These are phyloP conservation scores for Poa annua DNA, from an alignment of 176 grass and related monocot species.

Conservation along the genomic window DNA sequence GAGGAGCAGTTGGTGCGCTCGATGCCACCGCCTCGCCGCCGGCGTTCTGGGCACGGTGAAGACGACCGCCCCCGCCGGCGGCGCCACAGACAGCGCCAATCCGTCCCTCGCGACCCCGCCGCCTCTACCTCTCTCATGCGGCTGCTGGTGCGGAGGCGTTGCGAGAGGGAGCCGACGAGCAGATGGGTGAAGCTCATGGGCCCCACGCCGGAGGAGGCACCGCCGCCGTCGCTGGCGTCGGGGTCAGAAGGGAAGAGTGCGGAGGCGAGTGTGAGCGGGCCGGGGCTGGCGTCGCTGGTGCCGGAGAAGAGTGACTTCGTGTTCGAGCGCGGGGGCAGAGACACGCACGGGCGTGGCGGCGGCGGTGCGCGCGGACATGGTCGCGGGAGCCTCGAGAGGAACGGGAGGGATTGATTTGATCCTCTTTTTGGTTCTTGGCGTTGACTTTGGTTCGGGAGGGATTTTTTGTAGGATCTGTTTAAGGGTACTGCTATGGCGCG, in stretches of 20 bases:
- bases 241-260: conserved; percentile 67
- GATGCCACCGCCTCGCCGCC: no score
- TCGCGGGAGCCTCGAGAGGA: not conserved
- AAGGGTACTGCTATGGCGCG: no score
- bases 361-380: conserved; percentile 64
- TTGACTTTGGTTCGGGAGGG: conserved; percentile 36
- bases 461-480: no score
- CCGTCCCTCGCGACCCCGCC: not conserved
- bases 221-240: conserved; percentile 27
- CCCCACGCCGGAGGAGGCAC: conserved; percentile 26
- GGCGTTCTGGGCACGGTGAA: no score
- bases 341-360: conserved; percentile 65
- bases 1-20: no score
- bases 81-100: no score
- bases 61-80: no score
- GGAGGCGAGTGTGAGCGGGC: conserved; percentile 88
- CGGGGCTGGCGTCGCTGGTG: conserved; percentile 70
- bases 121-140: conserved; percentile 33
- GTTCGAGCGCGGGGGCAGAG: conserved; percentile 66
- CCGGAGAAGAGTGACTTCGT: conserved; percentile 66
- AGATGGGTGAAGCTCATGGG: conserved; percentile 75
- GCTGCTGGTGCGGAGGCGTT: conserved; percentile 15
- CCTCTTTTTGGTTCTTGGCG: conserved; percentile 31
- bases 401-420: not conserved
- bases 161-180: conserved; percentile 58